Base-by-base conservation (phyloP, 441 rosid genomes). In the Codiaeum variegatum region DNA sequence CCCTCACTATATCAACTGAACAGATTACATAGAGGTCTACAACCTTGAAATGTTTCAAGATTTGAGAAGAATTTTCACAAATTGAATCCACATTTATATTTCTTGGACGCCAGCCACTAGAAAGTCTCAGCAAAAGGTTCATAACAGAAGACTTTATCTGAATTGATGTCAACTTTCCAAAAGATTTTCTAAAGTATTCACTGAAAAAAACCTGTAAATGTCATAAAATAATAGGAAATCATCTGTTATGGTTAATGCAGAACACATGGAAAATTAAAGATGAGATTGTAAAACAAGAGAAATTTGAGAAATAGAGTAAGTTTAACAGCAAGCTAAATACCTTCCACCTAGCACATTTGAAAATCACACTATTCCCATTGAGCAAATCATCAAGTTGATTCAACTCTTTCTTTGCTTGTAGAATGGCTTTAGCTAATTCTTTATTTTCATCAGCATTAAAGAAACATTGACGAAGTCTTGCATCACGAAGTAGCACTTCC, bases 31-130 rank as follows among this genome's bases (percentile, higher is more conserved):
- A 80, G 2, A 75, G 61, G 55, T 61, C 38, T 62, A 40, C 80
- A 49, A 79, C 83, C 78, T 75, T 81, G 75, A 77, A 83, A 44
- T 80, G 73, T n/a, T 80, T 84, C 78, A 81, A 64, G 59, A 79
- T 56, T 38, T 64, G 73, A 47, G 83, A 75, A 54, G 83, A 75
- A 64, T 54, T 71, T 44, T 71, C 78, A 75, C 80, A 77, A 32
- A 11, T 16, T 32, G 60, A 21, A 36, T 81, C 79, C 3, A 70
- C 76, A 6, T 58, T 82, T 68, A 47, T 69, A 31, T 15, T 83
- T 79, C 72, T 81, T 4, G 86, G 88, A 29, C 85, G 78, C 90
- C 88, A 85, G 40, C 90, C 90, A 49, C 59, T 59, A 3, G 87
- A 73, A 72, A 87, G 86, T 67, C 34, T 82, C 28, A 59, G 62